Percentiles rank a stretch among this genome's conserved stretches.
phyloP scores from a whole-genome alignment of 1,139 yeast species.

The Nakaseomyces uthaithaninus region DNA sequence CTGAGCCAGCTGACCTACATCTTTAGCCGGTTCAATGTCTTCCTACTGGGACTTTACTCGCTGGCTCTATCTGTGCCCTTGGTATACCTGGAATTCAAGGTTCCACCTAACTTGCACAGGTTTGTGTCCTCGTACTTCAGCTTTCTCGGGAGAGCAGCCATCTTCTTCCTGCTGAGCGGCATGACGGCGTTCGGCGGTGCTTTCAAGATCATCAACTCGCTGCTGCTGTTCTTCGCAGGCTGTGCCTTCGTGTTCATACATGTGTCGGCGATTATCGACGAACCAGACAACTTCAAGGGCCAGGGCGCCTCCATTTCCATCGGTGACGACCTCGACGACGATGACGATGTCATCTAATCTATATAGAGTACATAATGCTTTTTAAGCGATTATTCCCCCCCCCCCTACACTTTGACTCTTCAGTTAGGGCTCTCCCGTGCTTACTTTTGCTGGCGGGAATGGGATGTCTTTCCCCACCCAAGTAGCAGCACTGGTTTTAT shows the following conservation, averaged over 20 bases:
- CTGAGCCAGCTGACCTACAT: slow-evolving; percentile 17
- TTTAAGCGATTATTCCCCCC: slow-evolving; percentile 2
- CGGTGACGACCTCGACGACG: slow-evolving; percentile 21
- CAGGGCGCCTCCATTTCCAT: slow-evolving; percentile 22
- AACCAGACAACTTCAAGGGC: slow-evolving; percentile 26
- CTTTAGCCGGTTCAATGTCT: slow-evolving; percentile 15
- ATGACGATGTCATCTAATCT: slow-evolving; percentile 19
- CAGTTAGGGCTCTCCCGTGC: too few relatives aligned
- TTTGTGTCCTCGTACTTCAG: slow-evolving; percentile 74
- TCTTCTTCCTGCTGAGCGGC: slow-evolving; percentile 60
- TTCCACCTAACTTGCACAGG: slow-evolving; percentile 58
- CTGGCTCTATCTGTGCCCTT: slow-evolving; percentile 51
- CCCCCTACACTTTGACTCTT: too few relatives aligned
- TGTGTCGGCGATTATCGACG: slow-evolving; percentile 67
- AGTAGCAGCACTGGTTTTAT: neutral
- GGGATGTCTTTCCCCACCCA: too few relatives aligned
- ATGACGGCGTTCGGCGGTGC: slow-evolving; percentile 53
- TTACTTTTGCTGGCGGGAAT: too few relatives aligned
- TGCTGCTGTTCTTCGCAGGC: slow-evolving; percentile 52
- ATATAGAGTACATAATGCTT: neutral
- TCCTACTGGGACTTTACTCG: slow-evolving; percentile 33
- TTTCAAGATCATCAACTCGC: slow-evolving; percentile 47
- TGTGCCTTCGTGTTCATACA: slow-evolving; percentile 52
- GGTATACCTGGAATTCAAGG: slow-evolving; percentile 52
- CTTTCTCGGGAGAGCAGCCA: slow-evolving; percentile 73